Base-by-base conservation (phyloP, 1,284 basidiomycete species). In the Sporisorium sorghi region DNA sequence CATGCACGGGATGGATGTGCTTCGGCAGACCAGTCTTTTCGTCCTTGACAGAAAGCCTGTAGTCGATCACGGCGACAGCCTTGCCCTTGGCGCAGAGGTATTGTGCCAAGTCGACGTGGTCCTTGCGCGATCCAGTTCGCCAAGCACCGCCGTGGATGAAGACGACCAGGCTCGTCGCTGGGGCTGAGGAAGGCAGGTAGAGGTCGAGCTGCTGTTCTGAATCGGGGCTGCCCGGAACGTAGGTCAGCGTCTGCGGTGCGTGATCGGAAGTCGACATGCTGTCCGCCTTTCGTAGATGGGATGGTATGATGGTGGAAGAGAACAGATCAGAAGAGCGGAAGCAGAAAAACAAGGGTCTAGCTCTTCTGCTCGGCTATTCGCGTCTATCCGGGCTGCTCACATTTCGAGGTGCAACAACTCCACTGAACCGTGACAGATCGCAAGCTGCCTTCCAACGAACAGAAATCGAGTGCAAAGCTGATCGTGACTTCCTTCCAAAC, bases 141-240 rank as follows among this genome's bases (percentile, higher is more conserved):
- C 76, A 81, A 26, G 73, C 75, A 23, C 73, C 76, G 23, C 64
- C 68, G 32, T 76, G 62, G 37, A 73, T 62, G 58, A 68, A 73
- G 49, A 73, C 30, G 33, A 69, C 40, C 24, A 73, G 42, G 17
- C 47, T 32, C 3, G 62, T 50, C 3, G 64, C 48, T 46, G 33
- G 35, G 3, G 9, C 5, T 5, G 35, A 24, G 2, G 53, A 14
- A 0, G 65, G 71, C 19, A 73, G 42, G 37, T 73, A 69, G 14
- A 73, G 61, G 40, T 73, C 71, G 17, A 73, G 65, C 24, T 73
- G 63, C 49, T 73, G 71, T 37, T 73, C 68, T 3, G 62, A 40
- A 6, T 68, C 61, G 17, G 48, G 21, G 56, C 63, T 65, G 2
- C 58, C 70, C 10, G 46, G 15, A 5, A 65, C 58, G 32, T 73